phyloP scores from a whole-genome alignment of 768 basidiomycete genomes.

The Saitozyma podzolica region DNA sequence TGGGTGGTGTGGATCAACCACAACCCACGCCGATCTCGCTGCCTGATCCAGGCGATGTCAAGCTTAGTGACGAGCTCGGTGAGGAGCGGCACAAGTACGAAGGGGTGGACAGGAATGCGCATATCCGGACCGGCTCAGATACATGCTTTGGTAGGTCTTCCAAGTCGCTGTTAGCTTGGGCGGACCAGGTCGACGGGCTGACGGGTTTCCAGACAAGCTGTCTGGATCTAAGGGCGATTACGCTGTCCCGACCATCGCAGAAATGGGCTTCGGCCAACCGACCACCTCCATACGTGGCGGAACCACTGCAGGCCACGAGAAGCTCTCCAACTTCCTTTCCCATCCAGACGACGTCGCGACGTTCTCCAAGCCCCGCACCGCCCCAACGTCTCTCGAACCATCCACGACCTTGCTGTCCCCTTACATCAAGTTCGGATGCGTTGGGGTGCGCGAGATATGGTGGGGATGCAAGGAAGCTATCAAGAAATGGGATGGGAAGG shows the following conservation, averaged over 20 bases:
- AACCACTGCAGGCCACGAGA: slow-evolving; percentile 41
- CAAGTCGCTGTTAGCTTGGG: background rate
- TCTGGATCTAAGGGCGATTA: slow-evolving; percentile 46
- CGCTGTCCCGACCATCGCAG: slow-evolving; percentile 50
- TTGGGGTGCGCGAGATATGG: slow-evolving; percentile 52
- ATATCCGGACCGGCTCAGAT: slow-evolving; percentile 34
- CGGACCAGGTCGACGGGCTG: no score
- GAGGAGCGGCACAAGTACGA: slow-evolving; percentile 24
- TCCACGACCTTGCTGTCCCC: slow-evolving; percentile 47
- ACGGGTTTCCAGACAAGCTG: slow-evolving; percentile 31
- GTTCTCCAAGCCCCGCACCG: slow-evolving; percentile 54
- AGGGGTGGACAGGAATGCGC: slow-evolving; percentile 35
- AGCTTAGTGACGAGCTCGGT: slow-evolving; percentile 17
- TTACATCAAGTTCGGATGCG: slow-evolving; percentile 53
- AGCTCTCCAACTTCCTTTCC: slow-evolving; percentile 37
- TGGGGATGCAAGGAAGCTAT: slow-evolving; percentile 49
- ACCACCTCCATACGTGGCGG: slow-evolving; percentile 50
- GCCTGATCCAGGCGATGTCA: slow-evolving; percentile 42
- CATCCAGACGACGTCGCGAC: slow-evolving; percentile 43
- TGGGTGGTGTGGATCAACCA: slow-evolving; percentile 39
- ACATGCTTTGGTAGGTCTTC: slow-evolving; percentile 43
- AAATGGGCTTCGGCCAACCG: slow-evolving; percentile 42
- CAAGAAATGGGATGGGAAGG: slow-evolving; percentile 21
- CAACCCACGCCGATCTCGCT: slow-evolving; percentile 34
- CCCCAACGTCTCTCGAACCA: slow-evolving; percentile 51